phyloP scores from a whole-genome alignment of 768 basidiomycete species.

The Leucosporidium creatinivorum region DNA sequence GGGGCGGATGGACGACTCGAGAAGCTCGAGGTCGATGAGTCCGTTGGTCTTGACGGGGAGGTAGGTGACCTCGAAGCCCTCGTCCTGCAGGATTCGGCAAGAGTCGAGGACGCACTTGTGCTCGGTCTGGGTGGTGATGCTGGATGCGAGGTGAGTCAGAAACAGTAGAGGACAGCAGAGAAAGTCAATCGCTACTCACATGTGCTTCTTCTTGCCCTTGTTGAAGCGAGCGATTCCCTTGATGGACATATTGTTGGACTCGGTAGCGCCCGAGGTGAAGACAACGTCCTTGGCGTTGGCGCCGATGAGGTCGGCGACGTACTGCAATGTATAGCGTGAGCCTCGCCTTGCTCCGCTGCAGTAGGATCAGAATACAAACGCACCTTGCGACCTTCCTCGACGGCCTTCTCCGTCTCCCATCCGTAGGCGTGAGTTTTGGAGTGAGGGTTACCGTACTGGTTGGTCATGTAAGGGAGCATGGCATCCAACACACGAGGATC shows the following conservation, averaged over 20 bases:
- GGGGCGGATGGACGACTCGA: slow-evolving; percentile 82
- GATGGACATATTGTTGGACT: slow-evolving; percentile 94
- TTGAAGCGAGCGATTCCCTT: slow-evolving; percentile 96
- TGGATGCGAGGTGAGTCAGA: neutral
- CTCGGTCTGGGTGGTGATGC: slow-evolving; percentile 51
- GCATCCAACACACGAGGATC: slow-evolving; percentile 94
- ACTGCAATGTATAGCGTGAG: slow-evolving; percentile 46
- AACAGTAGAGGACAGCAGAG: neutral
- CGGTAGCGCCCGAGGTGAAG: slow-evolving; percentile 96
- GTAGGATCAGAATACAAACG: slow-evolving; percentile 7
- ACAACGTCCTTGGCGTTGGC: slow-evolving; percentile 92
- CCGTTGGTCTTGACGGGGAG: slow-evolving; percentile 88
- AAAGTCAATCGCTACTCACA: slow-evolving; percentile 51
- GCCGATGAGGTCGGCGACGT: slow-evolving; percentile 85
- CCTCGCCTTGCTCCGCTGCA: too few relatives aligned
- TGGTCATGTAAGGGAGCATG: slow-evolving; percentile 91
- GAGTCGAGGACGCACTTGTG: slow-evolving; percentile 99
- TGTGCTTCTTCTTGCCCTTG: slow-evolving; percentile 82
- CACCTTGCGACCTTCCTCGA: slow-evolving; percentile 84
- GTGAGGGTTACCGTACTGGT: slow-evolving; percentile 96
- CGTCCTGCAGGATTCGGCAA: slow-evolving; percentile 86
- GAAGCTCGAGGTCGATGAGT: slow-evolving; percentile 63
- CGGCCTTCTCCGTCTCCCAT: slow-evolving; percentile 95
- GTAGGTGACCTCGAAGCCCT: slow-evolving; percentile 96
- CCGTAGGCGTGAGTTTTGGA: slow-evolving; percentile 98